Evolutionary conservation across 805 yeast genomes (phyloP), one percentile per base, ranked within the genome.

Genomic region (Saccharomycopsis sp.): DNA sequence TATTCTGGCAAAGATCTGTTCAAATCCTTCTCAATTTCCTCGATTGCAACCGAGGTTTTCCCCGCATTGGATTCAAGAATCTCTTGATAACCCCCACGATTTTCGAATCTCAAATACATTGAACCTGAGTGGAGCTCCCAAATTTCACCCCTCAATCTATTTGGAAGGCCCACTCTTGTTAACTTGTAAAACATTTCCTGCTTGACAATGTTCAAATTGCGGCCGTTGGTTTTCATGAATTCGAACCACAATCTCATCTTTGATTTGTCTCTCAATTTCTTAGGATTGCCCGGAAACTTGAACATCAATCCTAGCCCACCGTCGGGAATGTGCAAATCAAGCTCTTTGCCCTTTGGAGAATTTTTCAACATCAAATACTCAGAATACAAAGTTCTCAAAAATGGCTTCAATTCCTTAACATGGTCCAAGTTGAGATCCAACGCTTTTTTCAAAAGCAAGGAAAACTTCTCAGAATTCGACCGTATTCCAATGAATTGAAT

Each of bases 81-180:
- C 23, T 62, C 58, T 32, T 65, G 56, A 58, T 88, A 92, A 34
- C 73, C 75, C 0, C 69, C 73, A 9, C 68, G 69, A 52, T 80
- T 67, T 39, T 74, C 73, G 53, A 77, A 71, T 38, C 97, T 67
- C 39, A 73, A 54, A 54, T 75, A 85, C 67, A 87, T 76, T 0
- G 95, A 79, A 3, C 98, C 99, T 33, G 85, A 75, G 39, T 86
- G 75, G 40, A 85, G 62, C 58, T 92, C 98, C 99, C 99, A 92
- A 10, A 92, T 65, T 55, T 92, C 99, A 29, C 98, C 98, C 50
- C 99, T 71, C 40, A 92, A 65, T 45, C 94, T 70, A 55, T 89
- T 89, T n/a, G 97, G 97, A 18, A 92, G 68, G 0, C 98, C 97
- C 12, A 88, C 92, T 38, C 96, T 69, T 6, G 92, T 71, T 38